These are phyloP conservation scores for Suillus brevipes DNA, from an alignment of 768 basidiomycete species.

Conservation along the genomic window DNA sequence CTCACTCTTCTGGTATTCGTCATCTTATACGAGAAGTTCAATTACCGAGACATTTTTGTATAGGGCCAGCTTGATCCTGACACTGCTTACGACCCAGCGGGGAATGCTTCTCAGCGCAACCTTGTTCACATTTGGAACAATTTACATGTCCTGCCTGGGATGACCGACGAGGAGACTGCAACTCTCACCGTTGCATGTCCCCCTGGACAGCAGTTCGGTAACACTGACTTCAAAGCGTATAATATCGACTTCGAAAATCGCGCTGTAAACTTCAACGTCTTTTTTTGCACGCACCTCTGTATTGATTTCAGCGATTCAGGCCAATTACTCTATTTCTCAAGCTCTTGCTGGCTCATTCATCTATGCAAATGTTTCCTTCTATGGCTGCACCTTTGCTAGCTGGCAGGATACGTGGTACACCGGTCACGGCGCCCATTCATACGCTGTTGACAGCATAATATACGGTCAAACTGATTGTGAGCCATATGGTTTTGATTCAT, in stretches of 20 bases:
- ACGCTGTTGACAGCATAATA: constrained; percentile 60
- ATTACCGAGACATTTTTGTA: not conserved
- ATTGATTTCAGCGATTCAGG: constrained; percentile 23
- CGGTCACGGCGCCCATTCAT: constrained; percentile 56
- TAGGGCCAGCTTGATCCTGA: constrained; percentile 46
- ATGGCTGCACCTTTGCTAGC: constrained; percentile 59
- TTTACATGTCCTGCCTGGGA: constrained; percentile 44
- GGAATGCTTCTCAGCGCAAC: constrained; percentile 41
- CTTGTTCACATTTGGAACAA: constrained; percentile 56
- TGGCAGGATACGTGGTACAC: constrained; percentile 71
- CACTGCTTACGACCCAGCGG: constrained; percentile 38
- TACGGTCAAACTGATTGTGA: constrained; percentile 66
- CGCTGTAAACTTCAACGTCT: constrained; percentile 40
- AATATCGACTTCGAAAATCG: constrained; percentile 66
- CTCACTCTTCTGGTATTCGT: constrained; percentile 29
- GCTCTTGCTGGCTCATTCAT: constrained; percentile 64
- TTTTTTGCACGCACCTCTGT: not conserved
- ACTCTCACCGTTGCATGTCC: constrained; percentile 58
- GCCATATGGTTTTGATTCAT: constrained; percentile 30
- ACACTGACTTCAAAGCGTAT: constrained; percentile 59
- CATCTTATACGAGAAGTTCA: not conserved
- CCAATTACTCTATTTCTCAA: constrained; percentile 59
- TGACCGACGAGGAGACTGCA: constrained; percentile 59
- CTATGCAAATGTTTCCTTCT: constrained; percentile 66
- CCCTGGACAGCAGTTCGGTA: constrained; percentile 45